Conservation (phyloP, 164 flowering plant species). For the Magnolia changhungtana region DNA sequence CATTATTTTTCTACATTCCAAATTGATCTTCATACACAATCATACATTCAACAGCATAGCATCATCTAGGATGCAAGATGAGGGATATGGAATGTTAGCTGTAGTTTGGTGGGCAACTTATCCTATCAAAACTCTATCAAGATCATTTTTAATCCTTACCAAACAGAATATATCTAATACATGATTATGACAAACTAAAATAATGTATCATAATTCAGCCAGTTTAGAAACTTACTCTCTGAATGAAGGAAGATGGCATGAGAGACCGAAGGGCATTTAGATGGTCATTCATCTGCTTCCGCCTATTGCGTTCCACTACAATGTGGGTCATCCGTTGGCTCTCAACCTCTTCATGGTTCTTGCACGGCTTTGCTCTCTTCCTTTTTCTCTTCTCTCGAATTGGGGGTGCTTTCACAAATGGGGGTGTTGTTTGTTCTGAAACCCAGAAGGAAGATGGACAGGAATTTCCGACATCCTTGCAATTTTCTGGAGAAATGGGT, state of each 20-base stretch:
- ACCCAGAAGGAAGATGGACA: constrained; percentile 2
- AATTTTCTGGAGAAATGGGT: constrained; percentile 9
- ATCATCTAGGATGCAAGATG: no score
- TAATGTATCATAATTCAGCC: background rate
- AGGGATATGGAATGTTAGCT: no score
- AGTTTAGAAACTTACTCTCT: constrained; percentile 36
- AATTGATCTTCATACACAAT: no score
- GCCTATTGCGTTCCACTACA: constrained; percentile 65
- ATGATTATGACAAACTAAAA: no score
- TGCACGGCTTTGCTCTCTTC: constrained; percentile 38
- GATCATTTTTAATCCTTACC: no score
- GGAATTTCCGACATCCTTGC: constrained; percentile 1
- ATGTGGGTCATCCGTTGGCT: constrained; percentile 68
- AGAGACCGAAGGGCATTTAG: constrained; percentile 54
- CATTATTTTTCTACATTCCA: no score
- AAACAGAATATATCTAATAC: no score
- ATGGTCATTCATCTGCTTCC: constrained; percentile 73
- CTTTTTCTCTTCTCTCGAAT: constrained; percentile 40
- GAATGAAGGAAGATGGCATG: constrained; percentile 59
- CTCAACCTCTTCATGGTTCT: constrained; percentile 62
- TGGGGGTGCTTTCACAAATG: background rate
- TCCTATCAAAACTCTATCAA: no score
- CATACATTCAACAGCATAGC: no score
- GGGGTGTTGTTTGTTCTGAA: background rate
- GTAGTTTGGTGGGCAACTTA: no score